Percentiles rank a stretch among this genome's conserved stretches.
Conservation (phyloP, 2,329 filamentous ascomycete genomes). For the Pseudogymnoascus sp. region DNA sequence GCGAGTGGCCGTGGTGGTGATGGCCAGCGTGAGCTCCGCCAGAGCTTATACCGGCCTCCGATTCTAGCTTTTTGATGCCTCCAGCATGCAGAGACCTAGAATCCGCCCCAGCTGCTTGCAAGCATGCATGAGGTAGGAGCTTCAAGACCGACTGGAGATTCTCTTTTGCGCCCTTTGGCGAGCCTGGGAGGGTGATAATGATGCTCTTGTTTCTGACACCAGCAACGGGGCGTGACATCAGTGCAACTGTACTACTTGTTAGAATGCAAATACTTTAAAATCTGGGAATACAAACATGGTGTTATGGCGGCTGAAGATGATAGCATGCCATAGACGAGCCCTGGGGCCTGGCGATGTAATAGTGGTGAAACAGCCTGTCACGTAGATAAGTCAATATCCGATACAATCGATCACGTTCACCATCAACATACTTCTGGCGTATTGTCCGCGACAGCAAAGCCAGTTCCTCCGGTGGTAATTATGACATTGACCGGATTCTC, state of each 20-base stretch:
- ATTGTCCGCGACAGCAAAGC: slow-evolving; percentile 75
- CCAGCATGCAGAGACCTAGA: slow-evolving; percentile 73
- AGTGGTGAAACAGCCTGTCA: slow-evolving; percentile 61
- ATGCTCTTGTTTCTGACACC: slow-evolving; percentile 75
- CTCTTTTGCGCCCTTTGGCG: slow-evolving; percentile 89
- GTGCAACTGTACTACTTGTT: slow-evolving; percentile 58
- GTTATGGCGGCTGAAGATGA: slow-evolving; percentile 76
- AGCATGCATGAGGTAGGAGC: slow-evolving; percentile 88
- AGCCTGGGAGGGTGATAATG: slow-evolving; percentile 85
- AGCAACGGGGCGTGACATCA: slow-evolving; percentile 92
- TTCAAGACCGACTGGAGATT: slow-evolving; percentile 85
- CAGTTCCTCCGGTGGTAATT: slow-evolving; percentile 85
- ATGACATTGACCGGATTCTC: slow-evolving; percentile 62
- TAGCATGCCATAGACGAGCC: slow-evolving; percentile 93
- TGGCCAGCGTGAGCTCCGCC: slow-evolving; percentile 16
- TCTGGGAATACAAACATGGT: slow-evolving; percentile 57
- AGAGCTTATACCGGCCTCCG: slow-evolving; percentile 60
- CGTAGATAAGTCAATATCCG: not conserved
- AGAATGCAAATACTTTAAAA: not conserved
- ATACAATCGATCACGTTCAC: not conserved
- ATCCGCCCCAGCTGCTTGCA: slow-evolving; percentile 75
- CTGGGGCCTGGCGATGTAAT: slow-evolving; percentile 77
- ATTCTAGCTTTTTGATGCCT: slow-evolving; percentile 74
- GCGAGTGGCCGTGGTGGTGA: slow-evolving; percentile 35
- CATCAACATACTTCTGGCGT: slow-evolving; percentile 68